Evolutionary conservation across 108 stramenopile genomes (phyloP), one percentile per base, ranked within the genome.

Genomic region (Skeletonema tropicum): DNA sequence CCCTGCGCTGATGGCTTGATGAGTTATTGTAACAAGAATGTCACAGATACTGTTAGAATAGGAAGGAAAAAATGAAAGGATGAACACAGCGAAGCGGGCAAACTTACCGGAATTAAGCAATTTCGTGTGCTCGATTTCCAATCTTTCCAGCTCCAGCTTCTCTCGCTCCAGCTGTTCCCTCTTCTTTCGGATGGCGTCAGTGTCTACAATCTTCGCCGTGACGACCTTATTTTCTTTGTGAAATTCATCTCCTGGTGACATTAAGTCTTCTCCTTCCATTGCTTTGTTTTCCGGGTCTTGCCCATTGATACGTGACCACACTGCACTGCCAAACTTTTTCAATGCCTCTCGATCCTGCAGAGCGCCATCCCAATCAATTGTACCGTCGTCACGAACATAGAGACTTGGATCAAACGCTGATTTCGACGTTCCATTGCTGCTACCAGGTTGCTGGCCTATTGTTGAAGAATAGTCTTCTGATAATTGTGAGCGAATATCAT

Each of bases 351-450:
- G 80, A 63, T 97, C 97, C 69, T 97, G 96, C 33, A 98, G 73
- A 0, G 98, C 97, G 12, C 98, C 97, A 73, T 98, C 97, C 98
- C 98, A 98, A 73, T 98, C 97, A 32, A 98, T 94, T 2, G 97
- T 97, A 3, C 98, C 98, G 79, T 98, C 98, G 9, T 98, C 97
- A 14, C 98, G 86, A 13, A 98, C 94, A 76, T 97, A 97, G 26
- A 96, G 74, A 57, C 90, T 90, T 2, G 95, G 92, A 35, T 90
- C 91, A 19, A 65, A 71, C 12, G 71, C 29, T 6, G 30, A 33
- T 14, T 32, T 52, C 14, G 45, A 17, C 17, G 49, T 17, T 15
- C 5, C 63, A 59, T 30, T 31, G 35, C 25, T 21, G 5, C 41
- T 21, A n/a, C 12, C 23, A 49, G 36, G 23, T 15, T 26, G 11